Base-by-base conservation (phyloP, 1,139 yeast genomes). In the Taphrina communis region DNA sequence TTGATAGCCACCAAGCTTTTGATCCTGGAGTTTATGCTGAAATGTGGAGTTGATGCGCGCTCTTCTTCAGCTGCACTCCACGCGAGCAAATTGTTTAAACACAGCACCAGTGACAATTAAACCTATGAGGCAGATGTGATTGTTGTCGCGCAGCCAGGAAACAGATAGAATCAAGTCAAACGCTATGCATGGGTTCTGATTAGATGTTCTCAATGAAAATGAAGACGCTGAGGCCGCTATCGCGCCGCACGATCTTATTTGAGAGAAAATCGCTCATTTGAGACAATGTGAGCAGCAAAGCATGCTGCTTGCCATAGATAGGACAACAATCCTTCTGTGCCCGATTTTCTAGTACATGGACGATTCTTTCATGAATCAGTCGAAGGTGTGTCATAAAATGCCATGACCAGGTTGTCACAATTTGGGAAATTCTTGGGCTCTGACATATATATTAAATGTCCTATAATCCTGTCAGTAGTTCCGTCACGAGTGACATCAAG, bases 391-490 rank as follows among this genome's bases (percentile, higher is more conserved):
- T 25, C 31, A 25, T 25, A 25, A 25, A 25, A 25, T 25, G 31
- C 31, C 2, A 2, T 25, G 31, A 25, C 31, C 31, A 25, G 31
- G 31, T 4, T 4, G 31, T 25, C 31, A 25, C 31, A 25, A 25
- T 25, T 25, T 25, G 31, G 31, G 31, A 25, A 25, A 4, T 25
- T 25, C 31, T 25, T 25, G 31, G 4, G 4, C 0, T 25, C 1
- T 25, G 31, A 25, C 31, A 25, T 25, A 25, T 25, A 25, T 25
- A 25, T 39, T 14, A 7, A 44, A 58, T 58, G 62, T 44, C 62
- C 9, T 58, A 58, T 53, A 58, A 58, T 44, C 62, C 62, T 12
- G 62, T 58, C 25, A 21, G 50, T 35, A 39, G 35, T 35, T n/a
- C 39, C 17, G 25, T 35, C 7, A 12, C 39, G 12, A 39, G 48